These are phyloP conservation scores for Pyrenochaeta sp. DNA, from an alignment of 2,329 filamentous ascomycete species.

Conservation along the genomic window DNA sequence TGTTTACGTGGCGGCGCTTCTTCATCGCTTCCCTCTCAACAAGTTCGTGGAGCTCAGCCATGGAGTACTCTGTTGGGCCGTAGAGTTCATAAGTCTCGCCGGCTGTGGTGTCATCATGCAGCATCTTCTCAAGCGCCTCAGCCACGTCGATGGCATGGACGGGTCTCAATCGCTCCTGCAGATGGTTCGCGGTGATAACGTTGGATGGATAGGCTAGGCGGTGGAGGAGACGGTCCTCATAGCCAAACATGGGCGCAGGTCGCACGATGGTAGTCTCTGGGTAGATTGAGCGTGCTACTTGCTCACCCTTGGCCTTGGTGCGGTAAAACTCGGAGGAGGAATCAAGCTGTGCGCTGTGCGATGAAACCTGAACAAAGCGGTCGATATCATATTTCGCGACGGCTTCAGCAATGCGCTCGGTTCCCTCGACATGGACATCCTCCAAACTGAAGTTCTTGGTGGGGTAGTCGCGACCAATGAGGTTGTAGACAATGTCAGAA, in stretches of 20 bases:
- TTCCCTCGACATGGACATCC: conserved; percentile 92
- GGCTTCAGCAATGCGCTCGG: conserved; percentile 89
- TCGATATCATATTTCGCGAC: conserved; percentile 98
- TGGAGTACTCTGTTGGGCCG: conserved; percentile 91
- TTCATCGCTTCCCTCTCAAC: conserved; percentile 95
- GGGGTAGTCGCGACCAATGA: conserved; percentile 91
- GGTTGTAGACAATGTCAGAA: conserved; percentile 96
- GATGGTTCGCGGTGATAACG: conserved; percentile 88
- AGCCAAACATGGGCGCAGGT: conserved; percentile 91
- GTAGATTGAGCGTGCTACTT: conserved; percentile 85
- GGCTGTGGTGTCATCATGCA: conserved; percentile 88
- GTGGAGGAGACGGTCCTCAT: conserved; percentile 90
- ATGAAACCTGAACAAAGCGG: conserved; percentile 95
- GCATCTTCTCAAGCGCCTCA: conserved; percentile 85
- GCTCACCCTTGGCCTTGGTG: conserved; percentile 88
- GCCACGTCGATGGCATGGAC: conserved; percentile 95
- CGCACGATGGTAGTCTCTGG: conserved; percentile 97
- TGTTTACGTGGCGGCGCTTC: conserved; percentile 86
- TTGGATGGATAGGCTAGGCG: conserved; percentile 82
- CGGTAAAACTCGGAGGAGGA: conserved; percentile 89
- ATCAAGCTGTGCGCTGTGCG: conserved; percentile 83
- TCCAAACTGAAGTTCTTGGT: conserved; percentile 97
- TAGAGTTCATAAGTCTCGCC: conserved; percentile 94
- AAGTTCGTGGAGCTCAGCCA: conserved; percentile 82
- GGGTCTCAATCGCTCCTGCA: conserved; percentile 89